Evolutionary conservation across 2,329 filamentous ascomycete species (phyloP), one percentile per base, ranked within the genome.

Genomic region (Nemania sp.): DNA sequence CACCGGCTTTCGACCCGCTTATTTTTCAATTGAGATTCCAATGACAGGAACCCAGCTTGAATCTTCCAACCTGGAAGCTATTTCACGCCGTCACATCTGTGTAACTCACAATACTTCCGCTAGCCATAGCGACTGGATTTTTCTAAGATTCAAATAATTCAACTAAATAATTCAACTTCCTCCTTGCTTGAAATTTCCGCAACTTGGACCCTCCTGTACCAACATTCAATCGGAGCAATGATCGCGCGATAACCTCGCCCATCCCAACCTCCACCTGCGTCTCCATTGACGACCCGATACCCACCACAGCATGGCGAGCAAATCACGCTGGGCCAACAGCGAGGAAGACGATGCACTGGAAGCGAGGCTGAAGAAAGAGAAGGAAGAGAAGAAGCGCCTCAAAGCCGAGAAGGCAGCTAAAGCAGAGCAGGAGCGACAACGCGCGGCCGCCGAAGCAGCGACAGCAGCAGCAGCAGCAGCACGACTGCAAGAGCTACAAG

Each of bases 271-370:
- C 20, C 24, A 19, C 42, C 28, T 20, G 17, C 5, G 28, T 19
- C 11, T 5, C 22, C 39, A 36, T 24, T 17, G 15, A 19, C n/a
- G 36, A 36, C 47, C 40, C 30, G 24, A 46, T 26, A 7, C 2
- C 24, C 37, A 54, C 50, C 54, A 37, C 30, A 62, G 51, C 41
- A 89, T 88, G 84, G 79, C 84, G 42, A 77, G 77, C 66, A 85
- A 83, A 69, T 97, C 93, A 45, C 86, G 93, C 72, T 99, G 94
- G 94, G 90, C 89, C 61, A 83, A 91, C 66, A 85, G 88, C 40
- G 89, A 90, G 64, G 90, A 91, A 63, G 91, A 97, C 69, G 84
- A 84, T 19, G 89, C 84, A 37, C 79, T 87, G 36, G 86, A 90
- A 55, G 85, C 86, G 17, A 84, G 86, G 66, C 80, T 85, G 50